These are phyloP conservation scores for Hypoxylon sp. DNA, from an alignment of 2,329 filamentous ascomycete genomes.

Conservation along the genomic window DNA sequence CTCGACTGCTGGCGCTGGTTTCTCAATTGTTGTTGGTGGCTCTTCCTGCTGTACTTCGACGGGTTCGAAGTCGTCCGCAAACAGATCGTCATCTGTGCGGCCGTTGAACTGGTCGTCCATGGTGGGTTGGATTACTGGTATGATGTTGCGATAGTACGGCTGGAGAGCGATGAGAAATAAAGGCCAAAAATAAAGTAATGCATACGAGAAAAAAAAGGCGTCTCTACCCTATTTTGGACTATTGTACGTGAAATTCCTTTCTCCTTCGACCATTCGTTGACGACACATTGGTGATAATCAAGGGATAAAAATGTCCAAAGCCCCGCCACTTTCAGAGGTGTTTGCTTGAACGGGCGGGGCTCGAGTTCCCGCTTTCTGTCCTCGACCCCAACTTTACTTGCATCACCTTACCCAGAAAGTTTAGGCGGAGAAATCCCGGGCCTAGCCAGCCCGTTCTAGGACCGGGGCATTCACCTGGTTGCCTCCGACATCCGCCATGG, in stretches of 20 bases:
- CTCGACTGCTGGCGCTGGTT: slow-evolving; percentile 21
- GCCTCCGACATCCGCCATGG: background rate
- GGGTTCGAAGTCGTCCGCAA: slow-evolving; percentile 72
- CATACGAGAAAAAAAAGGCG: background rate
- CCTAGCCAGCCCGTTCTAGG: slow-evolving; percentile 2
- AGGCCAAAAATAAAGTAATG: background rate
- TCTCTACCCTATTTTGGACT: background rate
- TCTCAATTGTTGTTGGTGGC: slow-evolving; percentile 11
- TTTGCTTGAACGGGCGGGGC: slow-evolving; percentile 31
- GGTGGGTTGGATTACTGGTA: background rate
- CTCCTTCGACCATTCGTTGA: background rate
- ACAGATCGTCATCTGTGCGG: slow-evolving; percentile 72
- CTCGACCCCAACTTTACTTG: background rate
- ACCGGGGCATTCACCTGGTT: background rate
- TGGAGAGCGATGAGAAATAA: background rate
- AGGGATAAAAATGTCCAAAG: slow-evolving; percentile 34
- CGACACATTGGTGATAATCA: slow-evolving; percentile 12
- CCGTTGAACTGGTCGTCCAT: slow-evolving; percentile 74
- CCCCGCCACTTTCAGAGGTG: slow-evolving; percentile 27
- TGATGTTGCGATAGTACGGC: background rate
- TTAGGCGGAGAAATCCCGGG: slow-evolving; percentile 37
- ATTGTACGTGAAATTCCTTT: background rate
- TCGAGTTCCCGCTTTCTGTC: background rate
- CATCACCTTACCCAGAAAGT: background rate
- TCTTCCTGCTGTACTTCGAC: slow-evolving; percentile 50